Evolutionary conservation across 495 filamentous ascomycete genomes (phyloP), one percentile per base, ranked within the genome.

Genomic region (Aspergillus diversus): DNA sequence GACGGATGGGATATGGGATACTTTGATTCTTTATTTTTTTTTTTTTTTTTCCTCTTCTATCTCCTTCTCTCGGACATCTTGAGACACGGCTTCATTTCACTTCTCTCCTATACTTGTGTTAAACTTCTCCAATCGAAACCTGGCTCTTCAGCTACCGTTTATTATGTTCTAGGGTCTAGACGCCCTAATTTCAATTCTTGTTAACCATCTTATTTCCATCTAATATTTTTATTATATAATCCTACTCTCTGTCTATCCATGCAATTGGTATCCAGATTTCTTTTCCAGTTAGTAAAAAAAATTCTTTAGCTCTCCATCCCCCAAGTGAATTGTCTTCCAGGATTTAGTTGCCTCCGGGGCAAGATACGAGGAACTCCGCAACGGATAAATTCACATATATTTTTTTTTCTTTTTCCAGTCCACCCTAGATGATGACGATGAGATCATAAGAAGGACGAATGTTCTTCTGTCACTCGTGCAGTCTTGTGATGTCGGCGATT

Each of bases 1-100:
- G 75, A 79, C 61, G 72, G 74, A 69, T 71, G 62, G 61, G 65
- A 62, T 69, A 60, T 66, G 21, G 21, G 21, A 27, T 27, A 27
- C 21, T 27, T 27, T 27, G 21, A 27, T 27, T 27, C 60, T 67
- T 71, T 66, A 66, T 56, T 59, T 58, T 57, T 69, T 55, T 67
- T 57, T 57, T 63, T 50, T 33, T 58, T 46, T 37, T n/a, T 61
- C 47, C 59, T 65, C 58, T 52, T 39, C 53, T 59, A 51, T 48
- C 34, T 33, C 17, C 33, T 34, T 55, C 48, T 17, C 8, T 59
- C 34, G 21, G 2, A 27, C 21, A 27, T 27, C 17, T 37, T 48
- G 48, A 43, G n/a, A 46, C 46, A 31, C 43, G 31, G 55, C 42
- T 59, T 66, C 16, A 31, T 39, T 55, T 48, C 56, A 32, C 42